These are phyloP conservation scores for Ceratocystis huliohia DNA, from an alignment of 2,329 filamentous ascomycete genomes.

Conservation along the genomic window DNA sequence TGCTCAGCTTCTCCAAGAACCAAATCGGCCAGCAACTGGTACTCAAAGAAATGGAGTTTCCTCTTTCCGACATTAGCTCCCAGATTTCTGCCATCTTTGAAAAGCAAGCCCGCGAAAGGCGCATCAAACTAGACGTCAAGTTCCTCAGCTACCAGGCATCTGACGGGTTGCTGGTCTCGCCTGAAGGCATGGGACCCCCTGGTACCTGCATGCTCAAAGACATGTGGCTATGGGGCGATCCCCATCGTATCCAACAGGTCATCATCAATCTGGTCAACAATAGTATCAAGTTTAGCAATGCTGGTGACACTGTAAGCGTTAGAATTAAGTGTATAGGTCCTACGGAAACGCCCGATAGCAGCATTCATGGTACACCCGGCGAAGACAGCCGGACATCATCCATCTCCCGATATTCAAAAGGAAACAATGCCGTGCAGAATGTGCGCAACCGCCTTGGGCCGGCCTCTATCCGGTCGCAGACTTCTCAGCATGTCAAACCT, in stretches of 20 bases:
- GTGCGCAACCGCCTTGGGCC: constrained; percentile 36
- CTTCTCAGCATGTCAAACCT: constrained; percentile 30
- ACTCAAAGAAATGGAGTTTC: constrained; percentile 75
- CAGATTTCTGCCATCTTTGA: constrained; percentile 81
- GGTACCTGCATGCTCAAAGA: constrained; percentile 61
- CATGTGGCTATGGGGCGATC: constrained; percentile 85
- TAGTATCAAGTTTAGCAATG: constrained; percentile 77
- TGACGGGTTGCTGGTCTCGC: constrained; percentile 25
- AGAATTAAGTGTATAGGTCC: constrained; percentile 63
- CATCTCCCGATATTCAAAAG: constrained; percentile 36
- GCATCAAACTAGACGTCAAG: constrained; percentile 58
- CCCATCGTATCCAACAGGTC: constrained; percentile 82
- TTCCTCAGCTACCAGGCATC: constrained; percentile 33
- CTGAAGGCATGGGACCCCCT: constrained; percentile 50
- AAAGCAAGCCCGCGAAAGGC: constrained; percentile 70
- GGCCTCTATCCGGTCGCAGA: constrained; percentile 39
- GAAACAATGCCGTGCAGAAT: constrained; percentile 26
- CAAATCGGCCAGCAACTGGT: constrained; percentile 76
- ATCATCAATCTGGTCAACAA: constrained; percentile 89
- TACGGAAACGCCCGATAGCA: constrained; percentile 29
- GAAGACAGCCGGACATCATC: constrained; percentile 42
- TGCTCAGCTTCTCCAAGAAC: constrained; percentile 89
- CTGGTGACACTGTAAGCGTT: constrained; percentile 61
- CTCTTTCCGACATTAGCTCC: constrained; percentile 67
- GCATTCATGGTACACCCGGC: constrained; percentile 21